phyloP scores from a whole-genome alignment of 805 yeast genomes.

The Lipomyces yamanashiensis region DNA sequence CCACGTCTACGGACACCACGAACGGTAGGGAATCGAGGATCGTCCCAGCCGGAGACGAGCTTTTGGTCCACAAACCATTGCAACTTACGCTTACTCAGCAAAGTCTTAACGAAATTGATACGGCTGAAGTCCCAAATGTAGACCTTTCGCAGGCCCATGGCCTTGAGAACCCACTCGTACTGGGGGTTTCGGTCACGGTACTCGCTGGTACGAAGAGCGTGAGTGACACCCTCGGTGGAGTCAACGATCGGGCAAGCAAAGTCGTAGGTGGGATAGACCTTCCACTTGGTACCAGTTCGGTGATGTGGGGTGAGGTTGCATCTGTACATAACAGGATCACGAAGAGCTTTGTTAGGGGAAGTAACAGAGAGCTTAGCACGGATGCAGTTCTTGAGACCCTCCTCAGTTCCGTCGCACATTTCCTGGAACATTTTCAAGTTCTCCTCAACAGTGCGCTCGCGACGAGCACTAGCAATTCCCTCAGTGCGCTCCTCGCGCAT shows the following conservation, averaged over 20 bases:
- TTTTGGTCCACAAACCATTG: slow-evolving; percentile 98
- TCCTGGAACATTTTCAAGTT: slow-evolving; percentile 79
- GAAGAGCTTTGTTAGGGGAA: slow-evolving; percentile 88
- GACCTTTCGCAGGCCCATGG: slow-evolving; percentile 83
- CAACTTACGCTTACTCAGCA: slow-evolving; percentile 93
- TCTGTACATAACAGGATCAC: slow-evolving; percentile 98
- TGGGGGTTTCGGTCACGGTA: slow-evolving; percentile 99
- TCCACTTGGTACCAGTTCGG: slow-evolving; percentile 92
- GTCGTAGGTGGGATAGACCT: slow-evolving; percentile 97
- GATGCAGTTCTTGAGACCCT: slow-evolving; percentile 86
- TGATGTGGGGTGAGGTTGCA: slow-evolving; percentile 97
- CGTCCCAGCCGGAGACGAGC: slow-evolving; percentile 94
- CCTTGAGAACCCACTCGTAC: slow-evolving; percentile 92
- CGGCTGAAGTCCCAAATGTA: slow-evolving; percentile 98
- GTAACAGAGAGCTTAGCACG: slow-evolving; percentile 96
- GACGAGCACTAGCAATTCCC: slow-evolving; percentile 88
- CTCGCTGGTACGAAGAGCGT: slow-evolving; percentile 96
- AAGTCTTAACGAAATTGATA: slow-evolving; percentile 93
- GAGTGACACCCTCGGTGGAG: slow-evolving; percentile 95
- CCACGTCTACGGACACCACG: slow-evolving; percentile 98
- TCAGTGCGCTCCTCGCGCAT: slow-evolving; percentile 99
- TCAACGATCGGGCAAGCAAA: slow-evolving; percentile 98
- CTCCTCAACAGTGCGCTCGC: slow-evolving; percentile 93
- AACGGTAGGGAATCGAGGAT: slow-evolving; percentile 99
- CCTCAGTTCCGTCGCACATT: slow-evolving; percentile 93